A percentile compares a stretch with the other conserved stretches of the same genome.
phyloP scores from a whole-genome alignment of 148 eudicot species.

The Drosera capensis region DNA sequence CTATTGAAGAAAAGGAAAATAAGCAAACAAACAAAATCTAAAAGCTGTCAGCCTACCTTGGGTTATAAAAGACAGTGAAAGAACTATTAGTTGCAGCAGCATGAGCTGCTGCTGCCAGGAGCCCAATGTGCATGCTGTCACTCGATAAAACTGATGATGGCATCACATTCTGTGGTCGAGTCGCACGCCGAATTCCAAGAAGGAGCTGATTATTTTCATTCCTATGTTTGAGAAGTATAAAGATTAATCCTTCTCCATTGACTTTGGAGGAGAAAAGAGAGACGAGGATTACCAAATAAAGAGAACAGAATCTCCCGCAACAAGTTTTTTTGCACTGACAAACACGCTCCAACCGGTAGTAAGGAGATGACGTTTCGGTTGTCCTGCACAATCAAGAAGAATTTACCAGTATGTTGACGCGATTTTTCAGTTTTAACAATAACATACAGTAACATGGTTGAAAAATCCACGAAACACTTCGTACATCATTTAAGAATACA shows the following conservation, averaged over 20 bases:
- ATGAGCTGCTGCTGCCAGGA: constrained; percentile 98
- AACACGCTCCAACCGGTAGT: constrained; percentile 99
- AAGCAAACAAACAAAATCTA: background rate
- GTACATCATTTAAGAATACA: too few relatives aligned
- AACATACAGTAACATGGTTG: background rate
- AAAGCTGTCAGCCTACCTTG: constrained; percentile 35
- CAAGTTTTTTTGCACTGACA: constrained; percentile 99
- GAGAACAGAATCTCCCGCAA: constrained; percentile 98
- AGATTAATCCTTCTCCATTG: background rate
- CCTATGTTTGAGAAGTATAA: constrained; percentile 26
- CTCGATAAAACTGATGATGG: constrained; percentile 97
- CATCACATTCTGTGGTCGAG: constrained; percentile 93
- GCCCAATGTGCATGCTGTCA: constrained; percentile 99
- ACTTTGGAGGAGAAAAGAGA: background rate
- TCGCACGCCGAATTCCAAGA: constrained; percentile 93
- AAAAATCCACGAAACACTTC: too few relatives aligned
- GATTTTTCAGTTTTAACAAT: background rate
- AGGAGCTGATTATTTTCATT: constrained; percentile 96
- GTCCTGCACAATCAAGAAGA: constrained; percentile 47
- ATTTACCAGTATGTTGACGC: background rate
- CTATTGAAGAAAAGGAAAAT: constrained; percentile 7
- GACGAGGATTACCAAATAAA: constrained; percentile 58
- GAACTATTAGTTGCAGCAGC: constrained; percentile 98
- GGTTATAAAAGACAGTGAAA: constrained; percentile 83
- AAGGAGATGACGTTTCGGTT: constrained; percentile 96